Evolutionary conservation across 2,329 filamentous ascomycete species (phyloP), one percentile per base, ranked within the genome.

Genomic region (Aureobasidium sp.): DNA sequence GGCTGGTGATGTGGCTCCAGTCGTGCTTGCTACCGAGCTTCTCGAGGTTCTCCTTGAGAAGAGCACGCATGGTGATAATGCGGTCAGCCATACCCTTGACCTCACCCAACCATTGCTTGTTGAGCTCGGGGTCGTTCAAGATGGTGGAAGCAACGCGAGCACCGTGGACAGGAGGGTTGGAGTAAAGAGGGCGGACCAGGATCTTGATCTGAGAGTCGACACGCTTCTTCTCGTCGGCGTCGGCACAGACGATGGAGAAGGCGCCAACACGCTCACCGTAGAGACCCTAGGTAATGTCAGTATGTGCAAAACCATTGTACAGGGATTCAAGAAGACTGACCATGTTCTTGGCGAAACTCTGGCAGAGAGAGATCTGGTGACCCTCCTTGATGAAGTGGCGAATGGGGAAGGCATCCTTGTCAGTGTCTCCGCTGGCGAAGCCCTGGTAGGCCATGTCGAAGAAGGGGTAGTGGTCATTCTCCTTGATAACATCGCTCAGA

Each of bases 401-500:
- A 68, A 97, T 84, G 64, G 94, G 90, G 74, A 93, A 97, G 66
- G 94, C 94, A 75, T 99, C 93, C 77, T 87, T 87, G 81, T 95
- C 85, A 66, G 90, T 94, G 78, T 96, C 85, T 68, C 93, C 93
- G 66, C 88, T 94, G 69, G 93, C 93, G 73, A 99, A 97, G 70
- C 93, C 93, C 80, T 99, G 93, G 83, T 99, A 99, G 66, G 93
- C 93, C 92, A 97, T 97, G 78, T 97, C 93, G 80, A 97, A 99
- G 85, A 99, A 97, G 70, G 91, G 87, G 76, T 88, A 96, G 83
- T 97, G 93, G 55, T 83, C 86, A 75, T 89, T 86, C 74, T 85
- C 83, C 84, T 95, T 95, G 77, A 96, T 86, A 64, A 88, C 89
- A 64, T 88, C 79, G 77, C 89, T 90, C 76, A 99, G 94, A 80